Conservation (phyloP, 1,284 basidiomycete genomes). For the Trichosporon sp. region DNA sequence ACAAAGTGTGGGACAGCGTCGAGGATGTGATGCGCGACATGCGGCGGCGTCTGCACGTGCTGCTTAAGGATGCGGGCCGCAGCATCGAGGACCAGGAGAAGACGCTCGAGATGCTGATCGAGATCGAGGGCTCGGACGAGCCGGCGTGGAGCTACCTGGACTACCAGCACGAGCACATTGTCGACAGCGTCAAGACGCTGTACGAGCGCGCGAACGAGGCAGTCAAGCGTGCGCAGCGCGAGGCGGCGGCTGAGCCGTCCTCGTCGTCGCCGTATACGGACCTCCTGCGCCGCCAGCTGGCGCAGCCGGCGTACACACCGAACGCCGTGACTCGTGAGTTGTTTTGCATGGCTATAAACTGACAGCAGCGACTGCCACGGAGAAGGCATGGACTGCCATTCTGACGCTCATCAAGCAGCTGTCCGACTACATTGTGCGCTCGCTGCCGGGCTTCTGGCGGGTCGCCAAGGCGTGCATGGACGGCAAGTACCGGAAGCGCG, state of each 20-base stretch:
- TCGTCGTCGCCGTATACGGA: constrained; percentile 31
- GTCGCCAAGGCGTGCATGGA: constrained; percentile 87
- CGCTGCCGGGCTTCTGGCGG: constrained; percentile 89
- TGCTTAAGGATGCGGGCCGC: constrained; percentile 69
- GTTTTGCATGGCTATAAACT: constrained; percentile 7
- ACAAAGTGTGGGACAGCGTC: constrained; percentile 94
- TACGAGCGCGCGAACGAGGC: constrained; percentile 58
- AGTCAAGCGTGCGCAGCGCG: constrained; percentile 53
- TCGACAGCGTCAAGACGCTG: constrained; percentile 68
- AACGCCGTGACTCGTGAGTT: constrained; percentile 58
- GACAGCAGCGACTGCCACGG: constrained; percentile 28
- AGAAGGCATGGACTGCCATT: constrained; percentile 77
- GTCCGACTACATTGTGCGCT: constrained; percentile 54
- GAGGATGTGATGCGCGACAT: constrained; percentile 94
- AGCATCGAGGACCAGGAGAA: constrained; percentile 93
- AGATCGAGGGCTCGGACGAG: constrained; percentile 68
- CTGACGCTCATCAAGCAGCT: constrained; percentile 58
- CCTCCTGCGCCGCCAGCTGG: constrained; percentile 32
- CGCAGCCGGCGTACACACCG: constrained; percentile 24
- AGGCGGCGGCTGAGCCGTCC: constrained; percentile 23
- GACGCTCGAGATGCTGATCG: constrained; percentile 89
- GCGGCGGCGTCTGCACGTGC: constrained; percentile 68
- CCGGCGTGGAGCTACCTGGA: constrained; percentile 94
- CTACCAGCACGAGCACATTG: constrained; percentile 79
- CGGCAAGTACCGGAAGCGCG: constrained; percentile 72